Base-by-base conservation (phyloP, 2,329 filamentous ascomycete species). In the Colletotrichum filicis region DNA sequence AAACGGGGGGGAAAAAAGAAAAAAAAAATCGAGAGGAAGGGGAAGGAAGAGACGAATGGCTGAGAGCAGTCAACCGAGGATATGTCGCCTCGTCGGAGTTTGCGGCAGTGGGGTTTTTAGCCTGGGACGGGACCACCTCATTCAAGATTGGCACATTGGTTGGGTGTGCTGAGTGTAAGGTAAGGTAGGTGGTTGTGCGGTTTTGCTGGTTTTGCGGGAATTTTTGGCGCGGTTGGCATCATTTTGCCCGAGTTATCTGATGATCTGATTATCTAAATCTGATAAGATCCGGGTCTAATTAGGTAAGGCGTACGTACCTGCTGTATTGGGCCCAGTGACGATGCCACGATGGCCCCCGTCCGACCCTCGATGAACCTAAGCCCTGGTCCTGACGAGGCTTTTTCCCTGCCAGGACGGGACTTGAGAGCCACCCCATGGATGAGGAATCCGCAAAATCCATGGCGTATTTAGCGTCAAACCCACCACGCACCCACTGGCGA, bases 201-300 rank as follows among this genome's bases (percentile, higher is more conserved):
- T 49, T 22, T 56, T 49, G 49, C 49, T 30, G n/a, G 42, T 56
- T 16, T 56, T 65, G 62, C 24, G 62, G 62, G 62, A 65, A 57
- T 65, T 65, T 57, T 53, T 67, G 60, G 53, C 35, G 68, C 59
- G 30, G n/a, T 58, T 71, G 59, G 69, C 62, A 56, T 64, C 46
- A 24, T 46, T 57, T 55, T 49, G 72, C 24, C 52, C 59, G 52
- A 55, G 55, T 74, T 74, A 74, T 74, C 72, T 73, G 72, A 74
- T 77, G 76, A 77, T 77, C 76, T 75, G 76, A 77, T 77, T 72
- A 71, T 70, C 62, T 70, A 62, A 66, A 70, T 71, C 75, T 66
- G 56, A 74, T 67, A 64, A 73, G 66, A 62, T 65, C 62, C 52
- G 32, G 59, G 66, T 72, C 56, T 26, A 74, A 66, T 73, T 71